phyloP scores from a whole-genome alignment of 352 stramenopile species.

The Phytopythium aichiense region DNA sequence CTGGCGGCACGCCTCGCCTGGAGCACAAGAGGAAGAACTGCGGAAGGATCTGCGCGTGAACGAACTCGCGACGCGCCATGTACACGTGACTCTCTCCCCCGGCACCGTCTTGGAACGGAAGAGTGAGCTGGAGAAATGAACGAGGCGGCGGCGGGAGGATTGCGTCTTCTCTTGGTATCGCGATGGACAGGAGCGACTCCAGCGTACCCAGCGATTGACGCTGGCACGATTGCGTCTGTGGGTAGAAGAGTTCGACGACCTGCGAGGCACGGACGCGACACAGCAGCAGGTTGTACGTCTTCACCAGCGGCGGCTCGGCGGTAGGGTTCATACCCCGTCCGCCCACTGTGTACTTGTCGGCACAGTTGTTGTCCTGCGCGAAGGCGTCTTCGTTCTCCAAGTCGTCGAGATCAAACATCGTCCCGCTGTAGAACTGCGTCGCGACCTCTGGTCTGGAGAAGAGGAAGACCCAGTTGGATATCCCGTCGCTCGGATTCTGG shows the following conservation, averaged over 20 bases:
- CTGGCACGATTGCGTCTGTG: conserved; percentile 4
- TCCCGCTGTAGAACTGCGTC: conserved; percentile 29
- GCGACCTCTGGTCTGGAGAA: conserved; percentile 33
- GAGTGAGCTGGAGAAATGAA: conserved; percentile 19
- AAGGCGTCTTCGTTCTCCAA: conserved; percentile 3
- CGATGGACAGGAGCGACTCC: conserved; percentile 1
- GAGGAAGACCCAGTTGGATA: conserved; percentile 26
- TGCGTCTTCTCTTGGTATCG: conserved; percentile 6
- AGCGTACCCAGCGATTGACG: not conserved
- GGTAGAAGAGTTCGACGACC: conserved; percentile 29
- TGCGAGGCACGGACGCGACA: conserved; percentile 37
- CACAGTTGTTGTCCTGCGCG: not conserved
- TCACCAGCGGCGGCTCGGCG: conserved; percentile 7
- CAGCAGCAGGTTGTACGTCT: conserved; percentile 33
- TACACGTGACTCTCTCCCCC: conserved; percentile 21
- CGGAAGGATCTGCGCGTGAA: conserved; percentile 21
- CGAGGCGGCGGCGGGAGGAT: conserved; percentile 22
- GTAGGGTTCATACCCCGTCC: not conserved
- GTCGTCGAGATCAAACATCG: conserved; percentile 17
- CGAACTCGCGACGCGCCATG: conserved; percentile 18
- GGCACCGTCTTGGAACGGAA: not conserved
- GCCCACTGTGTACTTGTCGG: not conserved
- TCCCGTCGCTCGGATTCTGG: not conserved
- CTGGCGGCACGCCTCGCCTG: conserved; percentile 5
- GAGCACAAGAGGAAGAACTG: conserved; percentile 38